These are phyloP conservation scores for Fusarium albidum DNA, from an alignment of 2,329 filamentous ascomycete genomes.

Conservation along the genomic window DNA sequence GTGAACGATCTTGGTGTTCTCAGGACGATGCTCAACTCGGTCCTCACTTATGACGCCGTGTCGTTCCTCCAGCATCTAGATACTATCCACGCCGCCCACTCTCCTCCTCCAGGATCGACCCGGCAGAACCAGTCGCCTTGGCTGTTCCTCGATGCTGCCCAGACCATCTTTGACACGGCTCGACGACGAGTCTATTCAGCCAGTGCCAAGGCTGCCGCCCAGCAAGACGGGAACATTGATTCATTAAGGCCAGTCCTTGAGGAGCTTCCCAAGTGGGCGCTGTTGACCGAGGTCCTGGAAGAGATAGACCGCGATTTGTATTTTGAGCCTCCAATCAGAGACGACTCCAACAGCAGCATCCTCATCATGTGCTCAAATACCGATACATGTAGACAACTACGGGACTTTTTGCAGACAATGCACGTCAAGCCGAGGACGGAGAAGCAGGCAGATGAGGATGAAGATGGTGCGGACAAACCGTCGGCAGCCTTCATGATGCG, in stretches of 20 bases:
- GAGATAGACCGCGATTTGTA: constrained; percentile 94
- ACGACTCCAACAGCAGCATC: constrained; percentile 90
- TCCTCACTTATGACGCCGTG: constrained; percentile 88
- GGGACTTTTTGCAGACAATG: constrained; percentile 93
- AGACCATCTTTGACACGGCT: constrained; percentile 92
- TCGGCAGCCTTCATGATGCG: constrained; percentile 92
- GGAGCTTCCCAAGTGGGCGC: constrained; percentile 92
- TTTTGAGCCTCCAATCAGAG: constrained; percentile 77
- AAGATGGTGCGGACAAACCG: constrained; percentile 65
- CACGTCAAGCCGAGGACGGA: constrained; percentile 69
- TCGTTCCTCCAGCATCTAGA: constrained; percentile 93
- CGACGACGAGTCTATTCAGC: constrained; percentile 87
- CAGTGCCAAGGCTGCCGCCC: constrained; percentile 61
- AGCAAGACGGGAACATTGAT: constrained; percentile 56
- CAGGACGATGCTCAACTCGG: constrained; percentile 79
- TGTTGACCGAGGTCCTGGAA: constrained; percentile 88
- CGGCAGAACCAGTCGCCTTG: constrained; percentile 92
- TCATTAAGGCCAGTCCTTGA: constrained; percentile 84
- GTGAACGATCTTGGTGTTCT: constrained; percentile 88
- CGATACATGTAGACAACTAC: constrained; percentile 84
- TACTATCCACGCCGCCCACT: constrained; percentile 90
- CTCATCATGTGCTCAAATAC: constrained; percentile 95
- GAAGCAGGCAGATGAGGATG: constrained; percentile 51
- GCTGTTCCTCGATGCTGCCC: constrained; percentile 94
- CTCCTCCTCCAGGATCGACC: constrained; percentile 86